These are phyloP conservation scores for Gracilaria gracilis DNA, from an alignment of 23 red algal genomes.

Conservation along the genomic window DNA sequence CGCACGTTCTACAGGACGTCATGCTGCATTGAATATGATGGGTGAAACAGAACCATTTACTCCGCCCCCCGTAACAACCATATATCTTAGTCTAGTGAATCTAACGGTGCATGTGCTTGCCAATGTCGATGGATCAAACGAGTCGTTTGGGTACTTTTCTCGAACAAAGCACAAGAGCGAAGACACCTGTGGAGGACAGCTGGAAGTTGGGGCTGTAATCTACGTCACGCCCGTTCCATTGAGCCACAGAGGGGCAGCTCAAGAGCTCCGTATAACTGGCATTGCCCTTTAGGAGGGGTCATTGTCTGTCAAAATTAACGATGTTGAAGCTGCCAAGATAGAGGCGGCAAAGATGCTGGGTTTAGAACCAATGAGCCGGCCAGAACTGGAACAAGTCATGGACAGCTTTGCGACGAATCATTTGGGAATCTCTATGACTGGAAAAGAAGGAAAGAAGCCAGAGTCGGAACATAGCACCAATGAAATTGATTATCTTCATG, in stretches of 20 bases:
- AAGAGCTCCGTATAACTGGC: conserved; percentile 52
- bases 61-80: neutral
- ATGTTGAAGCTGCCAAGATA: conserved; percentile 26
- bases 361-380: conserved; percentile 35
- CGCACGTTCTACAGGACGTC: conserved; percentile 50
- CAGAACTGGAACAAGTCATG: conserved; percentile 50
- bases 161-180: conserved; percentile 43
- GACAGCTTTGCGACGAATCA: conserved; percentile 47
- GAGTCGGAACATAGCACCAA: neutral
- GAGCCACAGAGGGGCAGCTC: conserved; percentile 51
- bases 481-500: neutral
- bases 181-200: conserved; percentile 55
- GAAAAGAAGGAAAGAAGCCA: neutral
- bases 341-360: conserved; percentile 25
- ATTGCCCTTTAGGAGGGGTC: conserved; percentile 65
- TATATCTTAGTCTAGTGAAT: conserved; percentile 29
- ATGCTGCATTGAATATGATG: conserved; percentile 68
- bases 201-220: conserved; percentile 50
- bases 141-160: conserved; percentile 64
- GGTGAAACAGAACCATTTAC: conserved; percentile 47
- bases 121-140: conserved; percentile 53
- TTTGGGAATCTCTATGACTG: conserved; percentile 25
- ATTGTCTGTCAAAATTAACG: neutral
- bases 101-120: conserved; percentile 52
- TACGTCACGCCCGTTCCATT: conserved; percentile 49